These are phyloP conservation scores for Cicer bijugum DNA, from an alignment of 306 rosid genomes.

Conservation along the genomic window DNA sequence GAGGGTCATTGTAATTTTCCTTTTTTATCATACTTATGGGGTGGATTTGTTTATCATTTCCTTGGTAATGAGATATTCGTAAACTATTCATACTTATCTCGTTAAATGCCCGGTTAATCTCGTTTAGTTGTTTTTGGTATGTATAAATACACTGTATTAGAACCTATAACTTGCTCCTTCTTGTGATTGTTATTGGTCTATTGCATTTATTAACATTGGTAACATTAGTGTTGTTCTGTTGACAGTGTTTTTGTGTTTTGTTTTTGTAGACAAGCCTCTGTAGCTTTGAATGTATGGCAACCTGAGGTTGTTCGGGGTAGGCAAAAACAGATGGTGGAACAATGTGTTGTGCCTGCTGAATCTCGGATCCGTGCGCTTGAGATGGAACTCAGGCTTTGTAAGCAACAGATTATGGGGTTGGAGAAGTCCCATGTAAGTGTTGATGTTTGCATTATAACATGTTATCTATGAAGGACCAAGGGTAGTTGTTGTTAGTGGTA, in stretches of 20 bases:
- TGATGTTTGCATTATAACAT: conserved; percentile 37
- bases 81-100: too few species aligned
- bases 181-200: conserved; percentile 2
- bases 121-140: background rate
- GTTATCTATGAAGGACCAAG: conserved; percentile 23
- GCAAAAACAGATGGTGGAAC: conserved; percentile 51
- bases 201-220: background rate
- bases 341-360: conserved; percentile 49
- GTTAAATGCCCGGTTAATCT: too few species aligned
- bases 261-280: conserved; percentile 73
- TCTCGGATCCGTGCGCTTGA: conserved; percentile 47
- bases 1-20: background rate
- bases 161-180: background rate
- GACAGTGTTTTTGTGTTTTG: conserved; percentile 35
- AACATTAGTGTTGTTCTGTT: conserved; percentile 9
- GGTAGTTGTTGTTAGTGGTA: conserved; percentile 39
- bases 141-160: background rate
- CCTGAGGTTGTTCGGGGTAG: conserved; percentile 56
- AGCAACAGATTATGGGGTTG: conserved; percentile 54
- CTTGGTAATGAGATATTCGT: background rate
- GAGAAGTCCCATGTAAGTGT: conserved; percentile 70
- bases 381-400: conserved; percentile 52
- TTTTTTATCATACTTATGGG: background rate
- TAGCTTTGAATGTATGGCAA: conserved; percentile 91
- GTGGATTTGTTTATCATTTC: background rate